These are phyloP conservation scores for Paracoccidioides brasiliensis DNA, from an alignment of 2,329 filamentous ascomycete species.

Conservation along the genomic window DNA sequence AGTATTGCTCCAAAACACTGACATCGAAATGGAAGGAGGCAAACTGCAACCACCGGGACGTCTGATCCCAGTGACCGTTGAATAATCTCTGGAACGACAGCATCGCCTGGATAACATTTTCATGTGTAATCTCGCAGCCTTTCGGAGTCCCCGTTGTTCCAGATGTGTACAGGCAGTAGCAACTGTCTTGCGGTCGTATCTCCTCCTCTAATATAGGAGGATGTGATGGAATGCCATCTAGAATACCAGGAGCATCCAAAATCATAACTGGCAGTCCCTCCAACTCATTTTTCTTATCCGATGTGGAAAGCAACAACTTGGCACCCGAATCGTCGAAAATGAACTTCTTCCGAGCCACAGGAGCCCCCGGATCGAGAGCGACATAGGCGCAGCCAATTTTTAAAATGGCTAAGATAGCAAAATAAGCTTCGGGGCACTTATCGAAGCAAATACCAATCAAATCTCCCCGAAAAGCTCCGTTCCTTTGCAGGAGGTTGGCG, in stretches of 20 bases:
- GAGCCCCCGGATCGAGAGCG: constrained; percentile 64
- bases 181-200: constrained; percentile 44
- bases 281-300: constrained; percentile 30
- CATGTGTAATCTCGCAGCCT: constrained; percentile 76
- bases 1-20: constrained; percentile 84
- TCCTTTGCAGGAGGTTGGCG: constrained; percentile 47
- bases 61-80: constrained; percentile 53
- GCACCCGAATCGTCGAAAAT: constrained; percentile 63
- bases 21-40: constrained; percentile 93
- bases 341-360: constrained; percentile 59
- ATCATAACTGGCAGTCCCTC: constrained; percentile 31
- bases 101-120: constrained; percentile 82
- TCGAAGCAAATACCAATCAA: constrained; percentile 70
- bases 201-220: constrained; percentile 21
- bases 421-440: constrained; percentile 73
- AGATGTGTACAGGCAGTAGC: constrained; percentile 78
- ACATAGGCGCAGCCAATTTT: constrained; percentile 74
- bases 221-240: constrained; percentile 25
- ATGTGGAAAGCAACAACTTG: constrained; percentile 48
- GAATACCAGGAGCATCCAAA: constrained; percentile 30
- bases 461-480: constrained; percentile 40
- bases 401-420: constrained; percentile 66
- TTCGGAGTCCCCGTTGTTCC: constrained; percentile 80
- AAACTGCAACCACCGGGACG: constrained; percentile 80
- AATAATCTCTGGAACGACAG: constrained; percentile 74